Evolutionary conservation across 2,329 filamentous ascomycete species (phyloP), one percentile per base, ranked within the genome.

Genomic region (Cercospora janseana): DNA sequence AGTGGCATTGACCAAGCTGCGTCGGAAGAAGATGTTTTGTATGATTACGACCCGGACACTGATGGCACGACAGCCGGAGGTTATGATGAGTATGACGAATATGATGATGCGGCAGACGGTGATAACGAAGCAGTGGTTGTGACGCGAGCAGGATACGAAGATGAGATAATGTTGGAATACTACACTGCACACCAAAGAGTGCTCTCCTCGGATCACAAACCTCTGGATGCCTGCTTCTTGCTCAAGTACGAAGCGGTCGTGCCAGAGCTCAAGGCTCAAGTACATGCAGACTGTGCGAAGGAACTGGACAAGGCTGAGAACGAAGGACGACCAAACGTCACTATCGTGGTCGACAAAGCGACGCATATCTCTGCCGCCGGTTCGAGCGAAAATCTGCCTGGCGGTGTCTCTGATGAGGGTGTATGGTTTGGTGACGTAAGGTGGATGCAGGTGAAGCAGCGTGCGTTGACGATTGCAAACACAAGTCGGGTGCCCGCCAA

Each of bases 121-220:
- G 66, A 74, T 0, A 72, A 71, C 8, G 67, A 69, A 1, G 76
- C 79, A 13, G 69, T 75, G 4, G 74, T 80, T 1, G 63, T 76
- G 3, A 82, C 81, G 0, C 82, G 80, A 54, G 80, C 83, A 18
- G 80, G 79, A 0, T 79, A 76, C 47, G 70, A 77, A 21, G 79
- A 82, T 49, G 71, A 75, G 37, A 73, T 84, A 21, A 63, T 68
- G 18, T 68, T 83, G n/a, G 75, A 82, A 46, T 76, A 87, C 51
- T 98, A 98, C 66, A 82, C 84, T 0, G 92, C 91, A 0, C 88
- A 97, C 63, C 93, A 97, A 68, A 80, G 87, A 13, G 85, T 98
- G 18, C 80, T 88, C 12, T 95, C 92, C 0, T 97, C 92, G 0
- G 93, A 98, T 62, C 93, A 98, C 70, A 98, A 98, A 67, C 94